Base-by-base conservation (phyloP, 2,329 filamentous ascomycete genomes). In the Cytospora chrysosperma region DNA sequence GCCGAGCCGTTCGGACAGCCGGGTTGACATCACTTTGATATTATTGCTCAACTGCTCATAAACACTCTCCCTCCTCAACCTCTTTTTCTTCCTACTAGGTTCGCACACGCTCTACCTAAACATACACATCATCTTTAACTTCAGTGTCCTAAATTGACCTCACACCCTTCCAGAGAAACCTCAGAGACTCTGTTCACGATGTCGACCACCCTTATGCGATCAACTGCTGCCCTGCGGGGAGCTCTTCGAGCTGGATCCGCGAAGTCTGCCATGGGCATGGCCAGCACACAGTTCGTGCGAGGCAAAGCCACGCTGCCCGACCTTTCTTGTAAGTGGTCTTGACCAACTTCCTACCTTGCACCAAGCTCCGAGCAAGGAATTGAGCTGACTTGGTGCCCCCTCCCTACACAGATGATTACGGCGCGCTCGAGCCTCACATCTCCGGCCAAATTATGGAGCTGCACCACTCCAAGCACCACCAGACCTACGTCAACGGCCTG, bases 221-320 rank as follows among this genome's bases (percentile, higher is more conserved):
- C 86, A 69, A 84, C 85, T 67, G 83, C 86, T 70, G 82, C 87
- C 71, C 78, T 82, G 67, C 90, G 92, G 77, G 85, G 88, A 68
- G 88, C 89, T 72, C 82, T 94, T 67, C 86, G 91, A 72, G 85
- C 88, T 69, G 80, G 83, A 72, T 85, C 86, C 72, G 81, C 86
- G 64, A 86, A 85, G 75, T 82, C 84, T 67, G 78, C 82, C 62
- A 83, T 86, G 71, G 85, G 88, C 73, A 81, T 91, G 73, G 87
- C 89, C 69, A 86, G 87, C 77, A 89, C 88, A 71, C 90, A 85
- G 75, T 96, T 96, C 73, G 84, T 89, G 70, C 88, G 93, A 72
- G 88, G 87, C 79, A 97, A 97, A 83, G 94, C 91, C 59, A 97
- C 93, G 50, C 89, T 99, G 50, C 95, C 95, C 68, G 93, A 97